A percentile compares a stretch with the other conserved stretches of the same genome.
These are phyloP conservation scores for Talaromyces pinophilus DNA, from an alignment of 2,329 filamentous ascomycete genomes.

Conservation along the genomic window DNA sequence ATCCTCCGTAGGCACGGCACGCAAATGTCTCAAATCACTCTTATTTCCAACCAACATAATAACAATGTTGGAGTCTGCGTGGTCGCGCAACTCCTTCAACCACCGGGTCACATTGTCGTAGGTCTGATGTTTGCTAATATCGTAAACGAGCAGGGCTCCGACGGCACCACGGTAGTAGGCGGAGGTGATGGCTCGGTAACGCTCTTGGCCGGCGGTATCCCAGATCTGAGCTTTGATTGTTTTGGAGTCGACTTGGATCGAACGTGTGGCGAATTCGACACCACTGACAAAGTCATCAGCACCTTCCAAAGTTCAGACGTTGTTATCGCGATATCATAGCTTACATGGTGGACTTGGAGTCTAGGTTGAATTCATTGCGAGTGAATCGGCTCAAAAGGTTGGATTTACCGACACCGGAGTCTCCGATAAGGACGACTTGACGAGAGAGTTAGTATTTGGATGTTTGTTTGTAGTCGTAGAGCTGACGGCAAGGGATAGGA, in stretches of 20 bases:
- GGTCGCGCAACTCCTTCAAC: constrained; percentile 97
- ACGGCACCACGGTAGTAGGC: constrained; percentile 98
- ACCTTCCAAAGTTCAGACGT: neutral
- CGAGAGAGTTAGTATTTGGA: constrained; percentile 13
- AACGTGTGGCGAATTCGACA: constrained; percentile 97
- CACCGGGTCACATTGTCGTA: constrained; percentile 99
- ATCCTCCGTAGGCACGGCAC: constrained; percentile 95
- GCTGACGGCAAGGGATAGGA: constrained; percentile 28
- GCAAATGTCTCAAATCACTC: constrained; percentile 98
- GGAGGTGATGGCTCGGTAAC: constrained; percentile 98
- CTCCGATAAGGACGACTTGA: constrained; percentile 94
- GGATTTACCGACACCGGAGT: constrained; percentile 99
- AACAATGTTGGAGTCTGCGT: constrained; percentile 98
- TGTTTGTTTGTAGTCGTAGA: constrained; percentile 26
- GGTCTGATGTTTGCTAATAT: constrained; percentile 99
- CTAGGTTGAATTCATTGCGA: constrained; percentile 99
- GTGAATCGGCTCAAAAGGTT: constrained; percentile 99
- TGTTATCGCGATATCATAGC: neutral
- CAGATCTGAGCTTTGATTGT: constrained; percentile 99
- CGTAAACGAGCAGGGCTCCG: constrained; percentile 95
- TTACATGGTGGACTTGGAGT: constrained; percentile 94
- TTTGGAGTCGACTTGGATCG: constrained; percentile 98
- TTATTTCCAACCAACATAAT: constrained; percentile 99
- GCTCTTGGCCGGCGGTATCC: constrained; percentile 98
- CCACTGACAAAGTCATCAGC: constrained; percentile 49